phyloP scores from a whole-genome alignment of 2,329 filamentous ascomycete genomes.

The Cladosporium austrohemisphaericum region DNA sequence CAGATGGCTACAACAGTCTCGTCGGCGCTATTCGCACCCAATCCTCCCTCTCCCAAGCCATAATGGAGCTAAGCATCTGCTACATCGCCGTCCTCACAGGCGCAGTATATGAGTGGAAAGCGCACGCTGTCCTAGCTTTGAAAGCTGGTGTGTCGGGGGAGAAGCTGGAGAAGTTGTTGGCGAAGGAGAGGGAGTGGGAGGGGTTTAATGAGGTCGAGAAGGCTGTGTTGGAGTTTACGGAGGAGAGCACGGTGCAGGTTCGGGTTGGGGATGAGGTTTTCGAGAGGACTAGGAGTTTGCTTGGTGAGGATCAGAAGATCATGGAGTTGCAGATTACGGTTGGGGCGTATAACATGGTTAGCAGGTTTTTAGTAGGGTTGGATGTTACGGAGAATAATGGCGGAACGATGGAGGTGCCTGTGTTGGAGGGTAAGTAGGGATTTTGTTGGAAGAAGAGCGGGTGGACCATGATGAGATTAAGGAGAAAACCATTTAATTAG shows the following conservation, averaged over 20 bases:
- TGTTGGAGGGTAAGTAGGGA: constrained; percentile 4
- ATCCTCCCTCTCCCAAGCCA: constrained; percentile 28
- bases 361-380: constrained; percentile 36
- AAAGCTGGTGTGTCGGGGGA: constrained; percentile 28
- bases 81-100: constrained; percentile 36
- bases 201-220: constrained; percentile 29
- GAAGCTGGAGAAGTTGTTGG: constrained; percentile 26
- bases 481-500: too few relatives aligned
- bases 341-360: constrained; percentile 38
- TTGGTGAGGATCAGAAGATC: constrained; percentile 31
- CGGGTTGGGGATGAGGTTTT: constrained; percentile 31
- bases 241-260: constrained; percentile 33
- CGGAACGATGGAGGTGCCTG: constrained; percentile 32
- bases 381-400: constrained; percentile 39
- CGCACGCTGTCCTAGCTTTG: constrained; percentile 32
- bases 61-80: constrained; percentile 35
- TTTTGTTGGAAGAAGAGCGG: too few relatives aligned
- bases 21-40: constrained; percentile 49
- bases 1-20: constrained; percentile 72
- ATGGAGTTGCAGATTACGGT: constrained; percentile 37
- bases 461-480: too few relatives aligned
- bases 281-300: constrained; percentile 29
- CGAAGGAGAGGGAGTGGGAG: constrained; percentile 21
- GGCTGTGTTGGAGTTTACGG: constrained; percentile 33
- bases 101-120: constrained; percentile 36